Base-by-base conservation (phyloP, 345 rosid genomes). In the Brassica cretica region DNA sequence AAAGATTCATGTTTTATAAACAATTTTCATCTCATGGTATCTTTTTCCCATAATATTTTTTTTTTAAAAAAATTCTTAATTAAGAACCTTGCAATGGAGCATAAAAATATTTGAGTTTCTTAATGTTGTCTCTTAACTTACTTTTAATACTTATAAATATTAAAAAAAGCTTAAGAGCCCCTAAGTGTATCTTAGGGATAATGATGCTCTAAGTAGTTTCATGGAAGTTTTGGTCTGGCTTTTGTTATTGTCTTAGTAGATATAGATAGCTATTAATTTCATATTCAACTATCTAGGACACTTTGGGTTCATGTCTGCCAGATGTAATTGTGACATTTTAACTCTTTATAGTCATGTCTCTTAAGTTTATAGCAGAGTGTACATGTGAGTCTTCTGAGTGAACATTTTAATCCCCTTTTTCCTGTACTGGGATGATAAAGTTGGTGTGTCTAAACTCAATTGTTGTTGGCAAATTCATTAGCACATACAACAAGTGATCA, bases 281-380 rank as follows among this genome's bases (percentile, higher is more conserved):
- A 1, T 35, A 35, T 35, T 35, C 9, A 35, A 35, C 41, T 39
- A 12, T 84, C 51, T 89, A 95, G 98, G 97, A 95, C 77, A 97
- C 97, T 58, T 95, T 85, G 98, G 97, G n/a, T 76, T 70, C 89
- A 16, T 90, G 97, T 56, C 86, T 93, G 78, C 85, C 93, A 12
- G 98, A 88, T 78, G 91, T 91, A 75, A 86, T 88, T 83, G 98
- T 95, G 90, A 60, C 82, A 68, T 68, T 73, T 66, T 72, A 62
- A 30, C 9, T 53, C 81, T 65, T 55, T 68, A 39, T 24, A 19
- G 68, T 74, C 66, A 9, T 56, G 46, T 74, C 62, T 72, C 21
- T 51, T 53, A 53, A 74, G 62, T 55, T 3, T 11, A 41, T 41
- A 41, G 49, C n/a, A 41, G n/a, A 41, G 14, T 41, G 12, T 35